These are phyloP conservation scores for Penicillium verrucosum DNA, from an alignment of 2,329 filamentous ascomycete species.

Conservation along the genomic window DNA sequence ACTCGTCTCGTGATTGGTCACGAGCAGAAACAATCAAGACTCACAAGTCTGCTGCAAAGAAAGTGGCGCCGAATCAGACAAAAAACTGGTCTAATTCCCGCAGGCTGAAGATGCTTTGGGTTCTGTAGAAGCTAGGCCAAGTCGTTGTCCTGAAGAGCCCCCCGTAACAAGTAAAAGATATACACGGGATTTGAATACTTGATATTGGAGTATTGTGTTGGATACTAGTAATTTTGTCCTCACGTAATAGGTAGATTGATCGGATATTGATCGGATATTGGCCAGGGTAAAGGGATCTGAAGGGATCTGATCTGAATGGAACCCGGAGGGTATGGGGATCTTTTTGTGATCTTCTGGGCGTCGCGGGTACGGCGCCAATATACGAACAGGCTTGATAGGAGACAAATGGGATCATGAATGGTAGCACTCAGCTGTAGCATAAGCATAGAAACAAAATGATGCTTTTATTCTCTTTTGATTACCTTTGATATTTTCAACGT, in stretches of 20 bases:
- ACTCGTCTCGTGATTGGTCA: slow-evolving; percentile 24
- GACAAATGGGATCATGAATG: slow-evolving; percentile 14
- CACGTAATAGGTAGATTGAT: not conserved
- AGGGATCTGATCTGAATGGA: slow-evolving; percentile 8
- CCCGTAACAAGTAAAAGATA: slow-evolving; percentile 4
- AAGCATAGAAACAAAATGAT: not conserved
- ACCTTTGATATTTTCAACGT: not conserved
- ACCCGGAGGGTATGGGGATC: slow-evolving; percentile 10
- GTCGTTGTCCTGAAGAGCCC: not conserved
- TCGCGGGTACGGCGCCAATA: slow-evolving; percentile 20
- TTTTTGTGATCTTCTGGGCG: slow-evolving; percentile 18
- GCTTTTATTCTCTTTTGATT: not conserved
- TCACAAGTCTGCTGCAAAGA: slow-evolving; percentile 7
- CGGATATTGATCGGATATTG: not conserved
- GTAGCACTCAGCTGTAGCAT: slow-evolving; percentile 11
- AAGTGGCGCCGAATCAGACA: slow-evolving; percentile 10
- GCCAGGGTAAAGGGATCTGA: not conserved
- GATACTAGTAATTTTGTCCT: not conserved
- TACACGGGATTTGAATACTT: not conserved
- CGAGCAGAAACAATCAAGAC: slow-evolving; percentile 7
- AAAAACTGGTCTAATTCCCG: slow-evolving; percentile 4
- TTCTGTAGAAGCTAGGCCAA: slow-evolving; percentile 1
- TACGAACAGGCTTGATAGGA: slow-evolving; percentile 4
- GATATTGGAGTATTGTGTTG: not conserved
- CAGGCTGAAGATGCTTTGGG: slow-evolving; percentile 5